These are phyloP conservation scores for Dactylellina haptotyla DNA, from an alignment of 2,329 filamentous ascomycete species.

Conservation along the genomic window DNA sequence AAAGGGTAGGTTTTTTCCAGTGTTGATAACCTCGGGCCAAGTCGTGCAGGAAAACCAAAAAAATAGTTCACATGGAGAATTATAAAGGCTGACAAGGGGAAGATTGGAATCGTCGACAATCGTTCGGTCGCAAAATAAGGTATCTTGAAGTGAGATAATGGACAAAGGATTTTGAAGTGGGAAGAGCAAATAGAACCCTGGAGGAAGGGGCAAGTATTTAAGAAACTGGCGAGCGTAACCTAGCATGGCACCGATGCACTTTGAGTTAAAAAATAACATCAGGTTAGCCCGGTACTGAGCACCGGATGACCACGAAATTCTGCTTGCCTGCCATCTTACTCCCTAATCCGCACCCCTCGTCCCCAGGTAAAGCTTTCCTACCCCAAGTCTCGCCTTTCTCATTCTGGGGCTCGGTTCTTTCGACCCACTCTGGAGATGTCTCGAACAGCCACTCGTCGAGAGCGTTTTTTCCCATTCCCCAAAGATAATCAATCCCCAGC, in stretches of 20 bases:
- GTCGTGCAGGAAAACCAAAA: constrained; percentile 8
- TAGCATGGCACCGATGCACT: constrained; percentile 31
- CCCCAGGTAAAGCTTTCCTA: constrained; percentile 33
- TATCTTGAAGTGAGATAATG: constrained; percentile 6
- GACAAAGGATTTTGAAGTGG: constrained; percentile 44
- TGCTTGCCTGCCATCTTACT: constrained; percentile 12
- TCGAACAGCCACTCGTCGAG: constrained; percentile 39
- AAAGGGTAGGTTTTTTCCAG: constrained; percentile 21
- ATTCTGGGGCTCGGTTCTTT: constrained; percentile 53
- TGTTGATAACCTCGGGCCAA: constrained; percentile 41
- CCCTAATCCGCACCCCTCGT: constrained; percentile 14
- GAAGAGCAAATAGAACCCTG: constrained; percentile 44
- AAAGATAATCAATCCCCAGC: constrained; percentile 17
- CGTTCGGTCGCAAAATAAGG: constrained; percentile 27
- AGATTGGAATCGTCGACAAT: constrained; percentile 22
- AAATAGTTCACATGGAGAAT: constrained; percentile 33
- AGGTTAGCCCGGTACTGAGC: constrained; percentile 52
- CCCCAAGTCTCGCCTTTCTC: constrained; percentile 53
- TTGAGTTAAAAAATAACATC: constrained; percentile 52
- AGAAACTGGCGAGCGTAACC: constrained; percentile 49
- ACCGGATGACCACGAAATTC: constrained; percentile 43
- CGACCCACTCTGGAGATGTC: constrained; percentile 54
- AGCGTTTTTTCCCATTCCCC: constrained; percentile 32
- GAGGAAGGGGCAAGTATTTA: constrained; percentile 55
- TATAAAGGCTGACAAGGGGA: constrained; percentile 22